These are phyloP conservation scores for Fomes fomentarius DNA, from an alignment of 1,284 basidiomycete genomes.

Conservation along the genomic window DNA sequence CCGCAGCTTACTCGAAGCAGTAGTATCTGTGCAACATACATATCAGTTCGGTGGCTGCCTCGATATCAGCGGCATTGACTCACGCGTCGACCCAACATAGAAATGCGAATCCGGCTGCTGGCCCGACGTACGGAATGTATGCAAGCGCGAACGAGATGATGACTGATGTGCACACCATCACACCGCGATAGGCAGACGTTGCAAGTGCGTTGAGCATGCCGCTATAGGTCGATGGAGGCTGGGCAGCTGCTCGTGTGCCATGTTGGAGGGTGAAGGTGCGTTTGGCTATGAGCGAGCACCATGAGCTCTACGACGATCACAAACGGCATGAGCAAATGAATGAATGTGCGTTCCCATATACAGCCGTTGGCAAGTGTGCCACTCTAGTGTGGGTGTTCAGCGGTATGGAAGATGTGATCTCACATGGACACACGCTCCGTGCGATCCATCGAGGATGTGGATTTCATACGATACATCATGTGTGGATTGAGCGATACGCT, in stretches of 20 bases:
- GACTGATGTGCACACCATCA: constrained; percentile 82
- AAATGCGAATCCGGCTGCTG: constrained; percentile 64
- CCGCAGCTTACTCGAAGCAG: constrained; percentile 74
- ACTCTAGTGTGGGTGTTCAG: constrained; percentile 1
- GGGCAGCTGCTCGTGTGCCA: constrained; percentile 54
- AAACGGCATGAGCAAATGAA: constrained; percentile 16
- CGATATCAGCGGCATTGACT: too few relatives aligned
- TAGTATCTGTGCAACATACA: constrained; percentile 62
- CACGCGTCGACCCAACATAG: constrained; percentile 85
- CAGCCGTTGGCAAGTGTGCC: background rate
- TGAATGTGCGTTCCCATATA: background rate
- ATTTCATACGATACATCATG: constrained; percentile 6
- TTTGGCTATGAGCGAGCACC: constrained; percentile 74
- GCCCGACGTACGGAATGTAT: constrained; percentile 67
- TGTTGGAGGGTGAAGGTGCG: constrained; percentile 69
- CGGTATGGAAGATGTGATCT: constrained; percentile 1
- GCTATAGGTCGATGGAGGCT: constrained; percentile 56
- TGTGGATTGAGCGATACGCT: background rate
- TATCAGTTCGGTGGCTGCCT: background rate
- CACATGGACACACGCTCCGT: background rate
- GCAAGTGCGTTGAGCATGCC: constrained; percentile 75
- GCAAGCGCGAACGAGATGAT: constrained; percentile 65
- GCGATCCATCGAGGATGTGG: constrained; percentile 1
- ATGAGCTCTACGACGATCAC: constrained; percentile 56
- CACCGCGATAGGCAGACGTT: constrained; percentile 74